phyloP scores from a whole-genome alignment of 208 protist genomes.

The Trichomonas vaginalis region DNA sequence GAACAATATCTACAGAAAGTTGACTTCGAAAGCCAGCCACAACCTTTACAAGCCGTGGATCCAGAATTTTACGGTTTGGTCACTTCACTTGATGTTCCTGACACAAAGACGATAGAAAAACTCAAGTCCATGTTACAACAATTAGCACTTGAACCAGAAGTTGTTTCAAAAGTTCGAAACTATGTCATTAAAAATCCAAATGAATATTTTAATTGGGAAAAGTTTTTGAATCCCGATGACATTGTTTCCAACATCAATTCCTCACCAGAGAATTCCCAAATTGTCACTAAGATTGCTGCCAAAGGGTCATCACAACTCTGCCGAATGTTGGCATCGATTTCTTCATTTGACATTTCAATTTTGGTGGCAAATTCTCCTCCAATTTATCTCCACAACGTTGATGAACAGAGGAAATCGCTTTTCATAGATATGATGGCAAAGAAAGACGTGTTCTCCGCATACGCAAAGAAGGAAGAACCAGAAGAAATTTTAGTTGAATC shows the following conservation, averaged over 20 bases:
- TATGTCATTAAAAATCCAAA: not conserved
- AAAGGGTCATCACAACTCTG: not conserved
- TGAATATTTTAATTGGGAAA: not conserved
- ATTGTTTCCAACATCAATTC: not conserved
- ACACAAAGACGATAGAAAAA: not conserved
- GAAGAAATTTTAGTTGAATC: not conserved
- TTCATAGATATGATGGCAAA: not conserved
- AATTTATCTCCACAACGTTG: not conserved
- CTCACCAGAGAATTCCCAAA: not conserved
- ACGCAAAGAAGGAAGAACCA: not conserved
- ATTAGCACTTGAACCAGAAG: not conserved
- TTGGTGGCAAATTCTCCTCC: conserved; percentile 5
- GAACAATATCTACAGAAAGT: not conserved
- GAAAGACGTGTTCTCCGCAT: not conserved
- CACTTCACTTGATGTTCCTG: too few species aligned
- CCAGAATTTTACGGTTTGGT: not conserved
- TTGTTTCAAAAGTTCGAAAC: not conserved
- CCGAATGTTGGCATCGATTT: not conserved
- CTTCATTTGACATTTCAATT: not conserved
- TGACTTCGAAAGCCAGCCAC: not conserved
- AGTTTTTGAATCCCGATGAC: not conserved
- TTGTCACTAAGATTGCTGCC: not conserved
- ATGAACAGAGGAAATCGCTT: not conserved
- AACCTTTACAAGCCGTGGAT: not conserved
- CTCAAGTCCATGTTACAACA: not conserved